A percentile compares a stretch with the other conserved stretches of the same genome.
phyloP scores from a whole-genome alignment of 352 stramenopile species.

The Thraustochytrium striatum region DNA sequence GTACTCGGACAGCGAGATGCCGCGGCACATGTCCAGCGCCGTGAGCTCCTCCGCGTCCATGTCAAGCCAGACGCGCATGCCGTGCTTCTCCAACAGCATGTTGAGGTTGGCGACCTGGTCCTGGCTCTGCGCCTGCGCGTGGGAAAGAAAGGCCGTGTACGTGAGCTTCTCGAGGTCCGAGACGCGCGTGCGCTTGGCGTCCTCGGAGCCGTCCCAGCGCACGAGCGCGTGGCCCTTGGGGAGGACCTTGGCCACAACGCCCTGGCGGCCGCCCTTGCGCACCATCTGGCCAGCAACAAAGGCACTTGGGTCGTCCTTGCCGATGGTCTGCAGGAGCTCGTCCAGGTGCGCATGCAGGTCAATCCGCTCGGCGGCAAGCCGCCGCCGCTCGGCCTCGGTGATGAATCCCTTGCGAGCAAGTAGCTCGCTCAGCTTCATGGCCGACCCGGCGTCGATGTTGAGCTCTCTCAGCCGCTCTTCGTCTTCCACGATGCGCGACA shows the following conservation, averaged over 20 bases:
- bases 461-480: not conserved
- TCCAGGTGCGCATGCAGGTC: constrained; percentile 1
- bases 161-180: not conserved
- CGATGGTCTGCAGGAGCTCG: not conserved
- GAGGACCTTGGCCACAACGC: not conserved
- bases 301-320: not conserved
- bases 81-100: not conserved
- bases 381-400: not conserved
- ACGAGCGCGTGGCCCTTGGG: not conserved
- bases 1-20: not conserved
- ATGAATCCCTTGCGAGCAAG: constrained; percentile 10
- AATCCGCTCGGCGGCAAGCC: not conserved
- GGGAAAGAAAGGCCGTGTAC: constrained; percentile 23
- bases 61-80: not conserved
- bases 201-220: not conserved
- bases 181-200: not conserved
- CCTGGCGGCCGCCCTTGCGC: not conserved
- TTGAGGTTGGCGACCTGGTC: constrained; percentile 7
- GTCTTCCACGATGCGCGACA: not conserved
- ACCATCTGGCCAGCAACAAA: constrained; percentile 22
- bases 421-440: not conserved
- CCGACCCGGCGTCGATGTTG: not conserved
- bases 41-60: constrained; percentile 31
- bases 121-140: not conserved
- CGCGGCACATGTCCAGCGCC: constrained; percentile 15